Conservation (phyloP, 345 rosid species). For the Excoecaria agallocha region DNA sequence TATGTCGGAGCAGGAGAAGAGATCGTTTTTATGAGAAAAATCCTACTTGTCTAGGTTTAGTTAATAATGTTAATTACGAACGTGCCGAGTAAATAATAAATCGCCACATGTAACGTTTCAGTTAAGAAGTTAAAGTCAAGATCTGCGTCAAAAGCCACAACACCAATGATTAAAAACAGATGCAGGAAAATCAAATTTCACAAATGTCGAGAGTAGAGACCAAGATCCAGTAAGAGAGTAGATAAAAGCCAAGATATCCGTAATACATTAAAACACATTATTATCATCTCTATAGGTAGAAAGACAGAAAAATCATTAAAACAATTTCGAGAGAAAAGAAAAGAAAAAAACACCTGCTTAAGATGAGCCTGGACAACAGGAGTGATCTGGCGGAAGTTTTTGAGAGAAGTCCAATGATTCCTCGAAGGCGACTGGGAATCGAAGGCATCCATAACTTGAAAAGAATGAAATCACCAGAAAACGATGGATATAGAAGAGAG, state of each 20-base stretch:
- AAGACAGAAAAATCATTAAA: neutral
- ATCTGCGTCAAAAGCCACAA: neutral
- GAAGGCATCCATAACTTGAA: slow-evolving; percentile 63
- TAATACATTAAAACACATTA: neutral
- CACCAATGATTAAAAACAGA: neutral
- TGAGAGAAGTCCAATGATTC: slow-evolving; percentile 59
- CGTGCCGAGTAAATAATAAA: too few species aligned
- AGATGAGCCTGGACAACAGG: slow-evolving; percentile 81
- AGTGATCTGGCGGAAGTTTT: slow-evolving; percentile 78
- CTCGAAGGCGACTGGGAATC: slow-evolving; percentile 51
- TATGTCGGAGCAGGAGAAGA: neutral
- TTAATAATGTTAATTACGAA: too few species aligned
- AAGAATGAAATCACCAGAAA: neutral
- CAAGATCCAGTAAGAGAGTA: neutral
- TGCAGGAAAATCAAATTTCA: neutral
- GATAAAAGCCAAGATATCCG: neutral
- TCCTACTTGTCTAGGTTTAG: too few species aligned
- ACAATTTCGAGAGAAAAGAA: neutral
- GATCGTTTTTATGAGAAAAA: too few species aligned
- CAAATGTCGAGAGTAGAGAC: neutral
- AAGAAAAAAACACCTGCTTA: slow-evolving; percentile 61
- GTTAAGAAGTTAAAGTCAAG: neutral
- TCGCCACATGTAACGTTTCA: too few species aligned
- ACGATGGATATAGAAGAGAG: neutral
- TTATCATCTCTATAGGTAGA: neutral